phyloP scores from a whole-genome alignment of 495 filamentous ascomycete species.

The Neurospora cerealis region DNA sequence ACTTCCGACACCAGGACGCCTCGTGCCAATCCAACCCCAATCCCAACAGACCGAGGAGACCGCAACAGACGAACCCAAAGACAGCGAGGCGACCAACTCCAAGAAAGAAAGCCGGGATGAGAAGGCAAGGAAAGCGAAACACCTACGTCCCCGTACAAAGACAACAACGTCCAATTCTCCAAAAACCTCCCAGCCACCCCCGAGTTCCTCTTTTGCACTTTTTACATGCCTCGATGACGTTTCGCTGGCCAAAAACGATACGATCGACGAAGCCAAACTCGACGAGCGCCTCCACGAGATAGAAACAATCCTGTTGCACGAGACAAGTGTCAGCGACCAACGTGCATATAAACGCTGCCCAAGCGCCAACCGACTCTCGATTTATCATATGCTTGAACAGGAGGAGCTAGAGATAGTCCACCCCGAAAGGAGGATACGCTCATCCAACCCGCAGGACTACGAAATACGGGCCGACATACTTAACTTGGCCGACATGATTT shows the following conservation, averaged over 20 bases:
- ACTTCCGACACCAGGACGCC: neutral
- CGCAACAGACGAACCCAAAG: neutral
- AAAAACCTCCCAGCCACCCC: neutral
- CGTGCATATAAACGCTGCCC: conserved; percentile 6
- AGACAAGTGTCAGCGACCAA: conserved; percentile 9
- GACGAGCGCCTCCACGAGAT: conserved; percentile 7
- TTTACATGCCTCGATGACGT: conserved; percentile 6
- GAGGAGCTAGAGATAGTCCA: conserved; percentile 5
- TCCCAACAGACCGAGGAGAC: neutral
- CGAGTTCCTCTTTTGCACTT: neutral
- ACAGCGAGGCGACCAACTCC: neutral
- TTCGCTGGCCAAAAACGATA: neutral
- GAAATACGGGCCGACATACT: conserved; percentile 20
- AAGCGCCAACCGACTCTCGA: conserved; percentile 1
- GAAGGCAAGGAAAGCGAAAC: neutral
- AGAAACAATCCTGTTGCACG: conserved; percentile 8
- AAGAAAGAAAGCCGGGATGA: neutral
- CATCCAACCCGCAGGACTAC: conserved; percentile 5
- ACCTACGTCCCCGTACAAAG: neutral
- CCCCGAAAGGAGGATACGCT: neutral
- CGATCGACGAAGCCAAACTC: conserved; percentile 3
- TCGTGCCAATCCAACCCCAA: neutral
- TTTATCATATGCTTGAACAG: conserved; percentile 4
- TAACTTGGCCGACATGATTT: conserved; percentile 22
- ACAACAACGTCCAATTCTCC: neutral